Conservation (phyloP, 208 protist genomes). For the Leishmania turanica region DNA sequence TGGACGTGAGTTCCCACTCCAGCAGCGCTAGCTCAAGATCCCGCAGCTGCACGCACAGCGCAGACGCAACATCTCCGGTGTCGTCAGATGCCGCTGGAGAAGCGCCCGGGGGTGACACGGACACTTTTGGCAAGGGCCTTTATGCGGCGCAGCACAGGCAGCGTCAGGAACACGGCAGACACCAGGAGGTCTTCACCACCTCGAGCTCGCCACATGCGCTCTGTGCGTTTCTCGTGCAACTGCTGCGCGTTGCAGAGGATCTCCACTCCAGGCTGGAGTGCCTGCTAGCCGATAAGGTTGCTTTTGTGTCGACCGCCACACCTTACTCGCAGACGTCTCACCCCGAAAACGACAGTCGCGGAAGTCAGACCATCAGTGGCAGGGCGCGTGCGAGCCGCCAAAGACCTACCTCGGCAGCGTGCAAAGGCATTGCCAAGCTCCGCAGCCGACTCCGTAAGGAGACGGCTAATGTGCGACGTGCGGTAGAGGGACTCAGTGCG, state of each 20-base stretch:
- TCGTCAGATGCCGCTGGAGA: not conserved
- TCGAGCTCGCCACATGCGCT: constrained; percentile 13
- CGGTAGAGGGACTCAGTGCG: constrained; percentile 15
- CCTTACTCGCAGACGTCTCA: not conserved
- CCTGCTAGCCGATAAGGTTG: not conserved
- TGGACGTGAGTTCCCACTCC: constrained; percentile 40
- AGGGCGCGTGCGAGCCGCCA: not conserved
- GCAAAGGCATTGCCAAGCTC: constrained; percentile 29
- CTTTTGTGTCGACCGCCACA: not conserved
- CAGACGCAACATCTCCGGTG: not conserved
- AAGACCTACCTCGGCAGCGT: not conserved
- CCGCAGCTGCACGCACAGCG: not conserved
- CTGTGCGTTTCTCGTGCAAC: constrained; percentile 3
- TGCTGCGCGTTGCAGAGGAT: constrained; percentile 12
- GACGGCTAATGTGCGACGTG: constrained; percentile 11
- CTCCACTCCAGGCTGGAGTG: constrained; percentile 12
- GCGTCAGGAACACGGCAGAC: not conserved
- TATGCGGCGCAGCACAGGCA: not conserved
- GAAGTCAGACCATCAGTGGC: not conserved
- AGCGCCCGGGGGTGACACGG: not conserved
- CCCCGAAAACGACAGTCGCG: not conserved
- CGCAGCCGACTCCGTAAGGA: constrained; percentile 30
- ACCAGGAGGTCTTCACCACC: constrained; percentile 12
- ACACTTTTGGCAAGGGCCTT: not conserved
- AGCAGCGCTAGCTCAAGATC: constrained; percentile 12